phyloP scores from a whole-genome alignment of 495 filamentous ascomycete genomes.

The Penicillium canariense region DNA sequence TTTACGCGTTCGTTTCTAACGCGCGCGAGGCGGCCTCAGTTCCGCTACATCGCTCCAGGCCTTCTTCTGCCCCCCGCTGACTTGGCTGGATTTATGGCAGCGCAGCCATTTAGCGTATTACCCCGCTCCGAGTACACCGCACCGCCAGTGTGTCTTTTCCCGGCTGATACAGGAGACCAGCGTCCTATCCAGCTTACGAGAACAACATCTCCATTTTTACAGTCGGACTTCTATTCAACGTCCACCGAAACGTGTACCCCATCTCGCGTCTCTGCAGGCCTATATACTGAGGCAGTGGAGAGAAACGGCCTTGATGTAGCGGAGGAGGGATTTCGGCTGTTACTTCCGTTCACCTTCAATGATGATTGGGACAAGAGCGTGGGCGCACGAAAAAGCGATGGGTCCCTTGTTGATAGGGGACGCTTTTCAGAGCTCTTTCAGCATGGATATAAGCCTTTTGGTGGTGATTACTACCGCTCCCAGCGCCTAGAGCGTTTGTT shows the following conservation, averaged over 20 bases:
- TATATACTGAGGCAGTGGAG: constrained; percentile 17
- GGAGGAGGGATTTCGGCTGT: constrained; percentile 22
- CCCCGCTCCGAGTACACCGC: constrained; percentile 10
- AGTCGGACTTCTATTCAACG: constrained; percentile 7
- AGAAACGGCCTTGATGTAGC: constrained; percentile 9
- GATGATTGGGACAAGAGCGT: constrained; percentile 7
- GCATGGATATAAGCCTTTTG: constrained; percentile 18
- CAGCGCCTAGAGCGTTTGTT: constrained; percentile 19
- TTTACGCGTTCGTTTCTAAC: constrained; percentile 13
- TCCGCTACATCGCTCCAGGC: constrained; percentile 16
- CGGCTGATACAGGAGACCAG: constrained; percentile 13
- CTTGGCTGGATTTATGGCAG: constrained; percentile 7
- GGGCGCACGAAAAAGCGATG: constrained; percentile 18
- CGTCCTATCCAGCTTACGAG: constrained; percentile 16
- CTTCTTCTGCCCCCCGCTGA: constrained; percentile 16
- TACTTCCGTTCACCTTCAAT: constrained; percentile 21
- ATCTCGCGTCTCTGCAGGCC: constrained; percentile 16
- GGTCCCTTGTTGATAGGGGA: constrained; percentile 10
- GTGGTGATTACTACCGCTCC: constrained; percentile 15
- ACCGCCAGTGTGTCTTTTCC: constrained; percentile 18
- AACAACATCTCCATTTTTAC: constrained; percentile 12
- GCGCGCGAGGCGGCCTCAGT: constrained; percentile 10
- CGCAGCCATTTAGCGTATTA: constrained; percentile 11
- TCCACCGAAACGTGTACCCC: constrained; percentile 8
- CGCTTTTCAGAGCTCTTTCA: constrained; percentile 17